Conservation (phyloP, 768 basidiomycete genomes). For the Podaxis carcinomalis region DNA sequence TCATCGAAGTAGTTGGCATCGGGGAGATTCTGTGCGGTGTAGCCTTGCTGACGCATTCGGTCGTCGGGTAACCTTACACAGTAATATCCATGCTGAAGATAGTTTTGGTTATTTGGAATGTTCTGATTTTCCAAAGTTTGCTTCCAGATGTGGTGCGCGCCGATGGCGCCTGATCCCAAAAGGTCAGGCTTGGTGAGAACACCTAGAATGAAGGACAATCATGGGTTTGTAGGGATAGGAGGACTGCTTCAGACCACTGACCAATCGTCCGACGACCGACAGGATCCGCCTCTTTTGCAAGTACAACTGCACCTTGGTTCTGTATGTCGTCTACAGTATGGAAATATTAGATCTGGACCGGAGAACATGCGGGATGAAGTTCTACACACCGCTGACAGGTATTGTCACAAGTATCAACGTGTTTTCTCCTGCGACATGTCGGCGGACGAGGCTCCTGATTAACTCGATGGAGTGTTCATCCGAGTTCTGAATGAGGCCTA, state of each 20-base stretch:
- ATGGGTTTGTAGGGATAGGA: neutral
- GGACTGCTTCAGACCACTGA: neutral
- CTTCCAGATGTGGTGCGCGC: slow-evolving; percentile 41
- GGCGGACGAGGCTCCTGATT: slow-evolving; percentile 43
- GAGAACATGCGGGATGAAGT: neutral
- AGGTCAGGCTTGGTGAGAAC: slow-evolving; percentile 70
- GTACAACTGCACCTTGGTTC: slow-evolving; percentile 52
- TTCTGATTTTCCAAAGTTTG: slow-evolving; percentile 43
- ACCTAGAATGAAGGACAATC: slow-evolving; percentile 29
- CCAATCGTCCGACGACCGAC: slow-evolving; percentile 61
- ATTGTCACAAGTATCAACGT: slow-evolving; percentile 64
- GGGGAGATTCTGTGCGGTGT: slow-evolving; percentile 34
- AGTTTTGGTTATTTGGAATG: slow-evolving; percentile 20
- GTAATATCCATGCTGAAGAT: slow-evolving; percentile 55
- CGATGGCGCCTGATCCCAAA: slow-evolving; percentile 37
- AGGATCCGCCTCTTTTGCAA: slow-evolving; percentile 53
- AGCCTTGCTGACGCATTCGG: slow-evolving; percentile 35
- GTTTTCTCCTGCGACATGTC: slow-evolving; percentile 43
- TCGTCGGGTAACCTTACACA: slow-evolving; percentile 66
- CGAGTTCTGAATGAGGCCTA: slow-evolving; percentile 60
- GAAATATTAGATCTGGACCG: neutral
- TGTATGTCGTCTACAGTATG: slow-evolving; percentile 56
- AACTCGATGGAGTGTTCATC: slow-evolving; percentile 34
- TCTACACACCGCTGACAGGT: slow-evolving; percentile 52
- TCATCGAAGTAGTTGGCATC: slow-evolving; percentile 43